These are phyloP conservation scores for Sarcomyxa edulis DNA, from an alignment of 768 basidiomycete genomes.

Conservation along the genomic window DNA sequence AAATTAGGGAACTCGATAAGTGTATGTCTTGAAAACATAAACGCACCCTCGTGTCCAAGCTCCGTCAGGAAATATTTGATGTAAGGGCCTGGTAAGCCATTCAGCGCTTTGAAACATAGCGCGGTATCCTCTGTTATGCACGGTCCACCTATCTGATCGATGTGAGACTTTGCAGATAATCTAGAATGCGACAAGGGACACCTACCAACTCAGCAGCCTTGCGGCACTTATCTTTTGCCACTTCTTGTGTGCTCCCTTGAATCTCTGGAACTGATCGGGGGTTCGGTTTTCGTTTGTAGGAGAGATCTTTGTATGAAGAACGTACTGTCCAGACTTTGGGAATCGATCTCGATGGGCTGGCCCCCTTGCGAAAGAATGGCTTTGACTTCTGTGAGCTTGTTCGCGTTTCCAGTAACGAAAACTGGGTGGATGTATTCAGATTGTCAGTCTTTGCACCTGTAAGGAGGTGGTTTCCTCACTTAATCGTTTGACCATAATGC, in stretches of 20 bases:
- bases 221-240: constrained; percentile 83
- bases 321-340: constrained; percentile 76
- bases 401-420: constrained; percentile 92
- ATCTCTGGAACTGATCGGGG: constrained; percentile 92
- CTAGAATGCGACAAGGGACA: constrained; percentile 16
- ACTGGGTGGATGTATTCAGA: constrained; percentile 35
- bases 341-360: constrained; percentile 71
- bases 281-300: no score
- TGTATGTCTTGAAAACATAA: background rate
- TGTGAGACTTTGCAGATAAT: background rate
- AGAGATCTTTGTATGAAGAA: no score
- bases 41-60: constrained; percentile 68
- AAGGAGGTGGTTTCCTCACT: constrained; percentile 9
- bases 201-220: constrained; percentile 78
- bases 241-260: constrained; percentile 88
- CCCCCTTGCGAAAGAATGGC: constrained; percentile 67
- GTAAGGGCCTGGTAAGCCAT: constrained; percentile 93
- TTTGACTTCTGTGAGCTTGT: constrained; percentile 87
- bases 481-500: constrained; percentile 15
- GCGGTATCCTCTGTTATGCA: constrained; percentile 91
- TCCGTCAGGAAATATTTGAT: constrained; percentile 88
- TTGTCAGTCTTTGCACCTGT: background rate
- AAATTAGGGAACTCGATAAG: background rate
- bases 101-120: constrained; percentile 82
- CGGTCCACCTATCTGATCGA: constrained; percentile 37